Evolutionary conservation across 2,329 filamentous ascomycete genomes (phyloP), one percentile per base, ranked within the genome.

Genomic region (Kalmusia sp.): DNA sequence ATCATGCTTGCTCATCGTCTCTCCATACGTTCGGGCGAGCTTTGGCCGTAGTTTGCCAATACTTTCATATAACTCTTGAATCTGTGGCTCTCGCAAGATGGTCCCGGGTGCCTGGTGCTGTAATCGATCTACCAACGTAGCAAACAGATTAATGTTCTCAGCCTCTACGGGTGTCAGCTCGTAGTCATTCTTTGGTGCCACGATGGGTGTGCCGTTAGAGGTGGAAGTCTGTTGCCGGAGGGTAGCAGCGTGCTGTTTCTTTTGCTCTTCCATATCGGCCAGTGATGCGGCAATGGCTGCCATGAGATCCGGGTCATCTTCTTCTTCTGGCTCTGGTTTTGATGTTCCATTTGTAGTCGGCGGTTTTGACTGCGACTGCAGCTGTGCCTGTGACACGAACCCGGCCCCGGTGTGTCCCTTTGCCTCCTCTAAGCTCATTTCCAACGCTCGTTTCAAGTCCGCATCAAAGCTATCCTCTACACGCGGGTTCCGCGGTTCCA

Each of bases 1-100:
- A 72, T 99, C 93, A 74, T 98, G 95, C 76, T 99, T 99, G 84
- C 95, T 98, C 95, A 99, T 98, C 0, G 95, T 97, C 78, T 99
- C 95, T 50, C 95, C 95, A 70, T 98, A 97, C 0, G 93, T 97
- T 52, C 95, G 86, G 4, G 95, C 95, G 50, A 99, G 81, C 74
- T 99, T 99, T 1, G 95, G 95, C 44, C 95, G 85, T 58, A 99
- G 79, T 14, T 92, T 84, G n/a, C 93, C 92, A 65, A 99, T 98
- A 65, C 93, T 96, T 69, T 98, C 95, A 72, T 99, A 99, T 4
- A 99, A 81, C 76, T 99, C 95, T 75, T 99, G 95, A 45, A 99
- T 97, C 72, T 98, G 95, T 1, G 95, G 95, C 68, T 99, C 95
- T 43, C 95, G 84, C n/a, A 99, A 77, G 48, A 99, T 97, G 0